phyloP scores from a whole-genome alignment of 2,329 filamentous ascomycete genomes.

The Aspergillus vadensis region DNA sequence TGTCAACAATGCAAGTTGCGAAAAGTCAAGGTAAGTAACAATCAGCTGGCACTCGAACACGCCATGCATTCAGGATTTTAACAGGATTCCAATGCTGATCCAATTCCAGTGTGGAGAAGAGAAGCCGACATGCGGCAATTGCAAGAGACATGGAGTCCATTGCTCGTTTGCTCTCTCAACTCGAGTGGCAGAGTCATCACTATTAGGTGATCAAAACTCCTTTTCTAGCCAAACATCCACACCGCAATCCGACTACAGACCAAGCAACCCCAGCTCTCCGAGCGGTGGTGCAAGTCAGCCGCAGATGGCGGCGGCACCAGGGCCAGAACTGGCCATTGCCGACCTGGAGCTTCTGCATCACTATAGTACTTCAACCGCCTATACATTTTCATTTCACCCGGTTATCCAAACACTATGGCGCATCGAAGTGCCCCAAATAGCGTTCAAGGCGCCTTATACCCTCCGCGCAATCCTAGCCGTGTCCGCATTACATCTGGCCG shows the following conservation, averaged over 20 bases:
- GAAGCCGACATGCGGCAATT: slow-evolving; percentile 29
- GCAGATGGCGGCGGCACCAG: background rate
- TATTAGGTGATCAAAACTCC: background rate
- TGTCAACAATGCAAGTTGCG: slow-evolving; percentile 32
- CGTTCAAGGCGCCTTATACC: slow-evolving; percentile 51
- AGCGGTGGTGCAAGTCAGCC: background rate
- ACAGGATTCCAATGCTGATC: background rate
- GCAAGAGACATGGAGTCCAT: slow-evolving; percentile 23
- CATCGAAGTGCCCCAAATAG: slow-evolving; percentile 51
- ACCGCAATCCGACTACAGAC: background rate
- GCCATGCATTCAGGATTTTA: no score
- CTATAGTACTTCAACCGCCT: slow-evolving; percentile 52
- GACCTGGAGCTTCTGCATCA: slow-evolving; percentile 59
- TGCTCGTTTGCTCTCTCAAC: slow-evolving; percentile 21
- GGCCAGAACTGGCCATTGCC: slow-evolving; percentile 28
- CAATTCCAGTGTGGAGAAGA: slow-evolving; percentile 29
- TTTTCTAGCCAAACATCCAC: background rate
- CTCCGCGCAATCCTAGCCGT: slow-evolving; percentile 54
- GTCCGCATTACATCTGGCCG: slow-evolving; percentile 53
- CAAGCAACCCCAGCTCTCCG: background rate
- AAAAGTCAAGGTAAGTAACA: slow-evolving; percentile 36
- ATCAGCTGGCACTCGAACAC: no score
- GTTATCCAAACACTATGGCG: slow-evolving; percentile 51
- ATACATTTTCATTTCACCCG: slow-evolving; percentile 49
- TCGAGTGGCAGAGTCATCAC: background rate